A percentile compares a stretch with the other conserved stretches of the same genome.
Evolutionary conservation across 2,329 filamentous ascomycete species (phyloP).

Genomic region (Clonostachys sp.): DNA sequence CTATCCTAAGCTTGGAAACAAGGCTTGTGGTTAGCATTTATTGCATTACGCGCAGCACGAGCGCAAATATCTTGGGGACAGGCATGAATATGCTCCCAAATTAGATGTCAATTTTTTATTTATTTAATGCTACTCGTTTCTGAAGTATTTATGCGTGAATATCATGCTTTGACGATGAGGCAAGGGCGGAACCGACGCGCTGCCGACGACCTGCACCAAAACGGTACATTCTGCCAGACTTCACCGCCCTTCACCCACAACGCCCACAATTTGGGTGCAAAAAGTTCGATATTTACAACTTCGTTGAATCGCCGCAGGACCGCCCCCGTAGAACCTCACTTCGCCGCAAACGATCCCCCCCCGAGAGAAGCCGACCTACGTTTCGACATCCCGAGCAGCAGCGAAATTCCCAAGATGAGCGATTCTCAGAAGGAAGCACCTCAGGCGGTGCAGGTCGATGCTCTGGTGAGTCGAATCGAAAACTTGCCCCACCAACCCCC

Average conservation of each 20-base stretch:
- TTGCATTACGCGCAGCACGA: no score
- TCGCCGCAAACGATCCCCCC: constrained; percentile 16
- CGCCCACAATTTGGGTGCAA: constrained; percentile 37
- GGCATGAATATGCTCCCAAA: no score
- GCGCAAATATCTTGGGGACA: no score
- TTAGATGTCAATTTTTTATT: no score
- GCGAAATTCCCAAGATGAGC: constrained; percentile 42
- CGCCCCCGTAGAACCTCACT: constrained; percentile 13
- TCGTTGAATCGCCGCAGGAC: constrained; percentile 10
- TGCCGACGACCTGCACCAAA: no score
- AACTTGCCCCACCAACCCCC: constrained; percentile 22
- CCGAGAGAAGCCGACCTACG: constrained; percentile 14
- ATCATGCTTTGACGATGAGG: no score
- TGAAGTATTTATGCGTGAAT: no score
- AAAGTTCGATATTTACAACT: constrained; percentile 37
- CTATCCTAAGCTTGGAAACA: no score
- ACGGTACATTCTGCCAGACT: constrained; percentile 21
- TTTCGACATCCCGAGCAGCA: constrained; percentile 11
- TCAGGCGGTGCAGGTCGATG: constrained; percentile 89
- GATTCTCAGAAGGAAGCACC: constrained; percentile 61
- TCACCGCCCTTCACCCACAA: constrained; percentile 35
- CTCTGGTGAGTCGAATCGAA: constrained; percentile 62
- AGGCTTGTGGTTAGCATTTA: no score
- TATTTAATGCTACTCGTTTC: no score
- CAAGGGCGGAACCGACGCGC: no score